Percentiles rank a stretch among this genome's conserved stretches.
These are phyloP conservation scores for Lepidium aucheri DNA, from an alignment of 345 rosid genomes.

Conservation along the genomic window DNA sequence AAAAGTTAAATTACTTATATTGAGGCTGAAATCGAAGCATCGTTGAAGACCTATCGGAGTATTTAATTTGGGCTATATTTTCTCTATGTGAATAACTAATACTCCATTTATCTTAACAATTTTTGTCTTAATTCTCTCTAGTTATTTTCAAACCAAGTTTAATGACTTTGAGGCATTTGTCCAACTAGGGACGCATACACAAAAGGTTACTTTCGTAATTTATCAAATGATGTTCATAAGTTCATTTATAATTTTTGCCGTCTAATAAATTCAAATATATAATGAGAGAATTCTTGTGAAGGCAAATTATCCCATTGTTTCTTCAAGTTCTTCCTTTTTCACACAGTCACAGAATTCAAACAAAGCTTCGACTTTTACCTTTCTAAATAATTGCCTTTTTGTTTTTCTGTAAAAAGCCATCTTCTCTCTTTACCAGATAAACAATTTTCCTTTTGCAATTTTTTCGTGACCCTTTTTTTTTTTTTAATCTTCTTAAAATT, in stretches of 20 bases:
- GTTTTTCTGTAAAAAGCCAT: slow-evolving; percentile 32
- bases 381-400: slow-evolving; percentile 15
- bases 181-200: not conserved
- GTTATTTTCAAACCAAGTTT: not conserved
- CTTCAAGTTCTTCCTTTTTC: slow-evolving; percentile 25
- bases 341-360: not conserved
- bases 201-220: slow-evolving; percentile 15
- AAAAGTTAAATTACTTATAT: not conserved
- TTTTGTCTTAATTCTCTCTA: not conserved
- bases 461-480: too few species aligned
- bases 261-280: slow-evolving; percentile 6
- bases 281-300: slow-evolving; percentile 24
- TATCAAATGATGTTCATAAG: not conserved
- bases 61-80: not conserved
- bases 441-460: too few species aligned
- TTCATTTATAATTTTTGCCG: not conserved
- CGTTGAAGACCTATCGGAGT: not conserved
- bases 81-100: not conserved
- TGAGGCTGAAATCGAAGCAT: slow-evolving; percentile 9
- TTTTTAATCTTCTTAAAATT: not conserved
- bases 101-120: not conserved
- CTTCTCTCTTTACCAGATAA: slow-evolving; percentile 5
- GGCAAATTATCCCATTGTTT: slow-evolving; percentile 41
- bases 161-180: slow-evolving; percentile 10
- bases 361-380: slow-evolving; percentile 22